Evolutionary conservation across 2,329 filamentous ascomycete genomes (phyloP), one percentile per base, ranked within the genome.

Genomic region (Aspergillus japonicus): DNA sequence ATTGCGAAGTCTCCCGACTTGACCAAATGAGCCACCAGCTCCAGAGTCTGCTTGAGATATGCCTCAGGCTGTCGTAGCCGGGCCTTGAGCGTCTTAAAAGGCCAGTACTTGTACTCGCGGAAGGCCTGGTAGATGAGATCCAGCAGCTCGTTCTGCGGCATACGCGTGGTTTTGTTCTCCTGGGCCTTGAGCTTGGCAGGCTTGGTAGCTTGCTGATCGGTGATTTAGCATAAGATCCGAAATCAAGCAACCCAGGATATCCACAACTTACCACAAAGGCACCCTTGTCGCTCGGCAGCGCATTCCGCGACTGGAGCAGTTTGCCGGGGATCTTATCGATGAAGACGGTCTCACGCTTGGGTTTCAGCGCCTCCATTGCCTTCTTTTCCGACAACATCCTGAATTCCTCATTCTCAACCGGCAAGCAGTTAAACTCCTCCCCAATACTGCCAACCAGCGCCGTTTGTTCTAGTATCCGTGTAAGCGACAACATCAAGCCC

Each of bases 81-180:
- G 54, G 87, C 83, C 64, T 92, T 91, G 67, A 99, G 85, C 5
- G 89, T 86, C 71, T 91, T 93, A 82, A 98, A 90, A n/a, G 90
- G 88, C 93, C 94, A 99, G 77, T 95, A 98, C 68, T 89, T 87
- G 82, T 90, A 96, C 69, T 89, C 82, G 58, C 88, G 86, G 86
- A 97, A 99, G 72, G 88, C 89, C 52, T 84, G 80, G 80, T 94
- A 92, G 62, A 99, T 87, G 64, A 86, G 84, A 78, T 97, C 93
- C 77, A 96, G 80, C 63, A 99, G 87, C 70, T 95, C 89, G 81
- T 92, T 89, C 75, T 93, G 88, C 49, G 92, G 88, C 78, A 98
- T 93, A 78, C 95, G 93, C 35, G 91, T 90, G 29, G 91, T 89
- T 81, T 98, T 97, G 77, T 91, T 88, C 68, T 91, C 88, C 73